Conservation (phyloP, 768 basidiomycete species). For the Naematelia aurantialba region DNA sequence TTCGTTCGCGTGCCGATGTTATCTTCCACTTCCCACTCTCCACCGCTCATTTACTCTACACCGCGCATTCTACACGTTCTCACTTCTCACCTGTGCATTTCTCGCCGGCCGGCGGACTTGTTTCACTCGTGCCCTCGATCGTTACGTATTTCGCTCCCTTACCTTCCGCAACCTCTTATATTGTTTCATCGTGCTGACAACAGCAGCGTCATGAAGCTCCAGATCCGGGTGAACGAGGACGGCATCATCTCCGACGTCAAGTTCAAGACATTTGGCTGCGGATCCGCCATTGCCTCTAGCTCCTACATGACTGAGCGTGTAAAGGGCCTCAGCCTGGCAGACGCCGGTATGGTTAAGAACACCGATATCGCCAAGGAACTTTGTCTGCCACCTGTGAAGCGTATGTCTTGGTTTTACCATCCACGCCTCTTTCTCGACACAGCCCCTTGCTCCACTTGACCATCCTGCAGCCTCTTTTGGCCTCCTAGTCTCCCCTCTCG, state of each 20-base stretch:
- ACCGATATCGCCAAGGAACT: slow-evolving; percentile 98
- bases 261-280: slow-evolving; percentile 99
- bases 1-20: neutral
- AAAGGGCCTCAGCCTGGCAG: slow-evolving; percentile 86
- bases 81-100: too few relatives aligned
- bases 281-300: slow-evolving; percentile 87
- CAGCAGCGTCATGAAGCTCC: slow-evolving; percentile 84
- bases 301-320: slow-evolving; percentile 99
- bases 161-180: neutral
- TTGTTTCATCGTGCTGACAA: neutral
- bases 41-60: too few relatives aligned
- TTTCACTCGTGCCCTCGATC: too few relatives aligned
- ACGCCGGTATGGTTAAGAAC: slow-evolving; percentile 95
- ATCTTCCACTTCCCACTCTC: neutral
- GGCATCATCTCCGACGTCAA: slow-evolving; percentile 92
- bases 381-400: slow-evolving; percentile 90
- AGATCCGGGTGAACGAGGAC: slow-evolving; percentile 92
- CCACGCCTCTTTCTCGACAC: too few relatives aligned
- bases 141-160: too few relatives aligned
- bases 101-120: too few relatives aligned
- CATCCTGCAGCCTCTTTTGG: neutral
- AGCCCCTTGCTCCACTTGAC: too few relatives aligned
- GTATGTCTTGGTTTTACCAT: slow-evolving; percentile 27
- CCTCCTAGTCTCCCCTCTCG: neutral
- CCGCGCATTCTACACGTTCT: too few relatives aligned